A percentile compares a stretch with the other conserved stretches of the same genome.
These are phyloP conservation scores for Cryptosporidium ubiquitum DNA, from an alignment of 169 alveolate genomes.

Conservation along the genomic window DNA sequence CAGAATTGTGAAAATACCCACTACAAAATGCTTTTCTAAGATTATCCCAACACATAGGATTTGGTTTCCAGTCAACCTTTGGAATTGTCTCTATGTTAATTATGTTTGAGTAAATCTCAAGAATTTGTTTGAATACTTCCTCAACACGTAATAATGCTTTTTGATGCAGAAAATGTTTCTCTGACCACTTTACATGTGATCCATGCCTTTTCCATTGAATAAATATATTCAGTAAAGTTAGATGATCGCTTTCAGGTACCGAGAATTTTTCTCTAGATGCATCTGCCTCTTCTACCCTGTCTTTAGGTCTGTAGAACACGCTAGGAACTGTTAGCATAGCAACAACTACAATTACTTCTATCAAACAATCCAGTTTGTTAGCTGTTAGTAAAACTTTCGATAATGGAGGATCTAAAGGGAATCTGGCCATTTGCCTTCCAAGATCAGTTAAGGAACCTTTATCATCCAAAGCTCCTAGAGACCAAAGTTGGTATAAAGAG, in stretches of 20 bases:
- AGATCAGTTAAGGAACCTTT: constrained; percentile 87
- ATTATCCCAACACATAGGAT: constrained; percentile 52
- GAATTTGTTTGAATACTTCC: constrained; percentile 82
- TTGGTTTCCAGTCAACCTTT: constrained; percentile 18
- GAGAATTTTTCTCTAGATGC: constrained; percentile 97
- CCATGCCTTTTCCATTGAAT: constrained; percentile 96
- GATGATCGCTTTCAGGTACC: constrained; percentile 99
- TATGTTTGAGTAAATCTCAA: constrained; percentile 75
- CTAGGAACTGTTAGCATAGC: constrained; percentile 98
- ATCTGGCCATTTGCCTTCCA: constrained; percentile 97
- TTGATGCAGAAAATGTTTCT: constrained; percentile 91
- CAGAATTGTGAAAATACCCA: constrained; percentile 99
- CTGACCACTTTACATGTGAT: constrained; percentile 92
- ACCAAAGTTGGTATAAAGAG: constrained; percentile 98
- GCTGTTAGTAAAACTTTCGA: constrained; percentile 96
- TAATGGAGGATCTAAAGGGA: constrained; percentile 99
- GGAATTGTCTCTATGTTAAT: constrained; percentile 59
- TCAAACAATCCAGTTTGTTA: constrained; percentile 90
- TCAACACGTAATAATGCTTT: constrained; percentile 89
- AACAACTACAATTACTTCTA: constrained; percentile 96
- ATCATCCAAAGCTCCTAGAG: constrained; percentile 93
- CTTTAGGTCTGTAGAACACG: constrained; percentile 98
- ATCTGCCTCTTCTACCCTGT: constrained; percentile 93
- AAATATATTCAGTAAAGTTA: constrained; percentile 97
- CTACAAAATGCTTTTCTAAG: constrained; percentile 96